A percentile compares a stretch with the other conserved stretches of the same genome.
phyloP scores from a whole-genome alignment of 2,329 filamentous ascomycete genomes.

The Coniochaeta sp. region DNA sequence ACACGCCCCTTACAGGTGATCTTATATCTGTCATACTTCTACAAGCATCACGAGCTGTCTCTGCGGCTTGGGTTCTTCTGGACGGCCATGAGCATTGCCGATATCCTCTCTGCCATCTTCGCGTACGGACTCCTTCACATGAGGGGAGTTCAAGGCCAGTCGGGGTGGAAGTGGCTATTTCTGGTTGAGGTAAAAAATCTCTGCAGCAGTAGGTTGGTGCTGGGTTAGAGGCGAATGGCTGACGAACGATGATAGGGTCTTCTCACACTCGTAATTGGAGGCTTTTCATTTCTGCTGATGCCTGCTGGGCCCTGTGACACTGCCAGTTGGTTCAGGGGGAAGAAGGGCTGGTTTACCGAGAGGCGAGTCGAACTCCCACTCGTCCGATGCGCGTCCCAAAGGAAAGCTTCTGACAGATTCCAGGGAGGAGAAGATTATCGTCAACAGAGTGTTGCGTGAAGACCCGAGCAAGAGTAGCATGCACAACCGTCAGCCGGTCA shows the following conservation, averaged over 20 bases:
- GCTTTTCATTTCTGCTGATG: conserved; percentile 48
- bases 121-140: conserved; percentile 33
- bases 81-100: conserved; percentile 31
- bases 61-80: conserved; percentile 33
- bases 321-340: conserved; percentile 44
- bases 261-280: conserved; percentile 38
- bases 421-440: conserved; percentile 51
- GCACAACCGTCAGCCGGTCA: conserved; percentile 53
- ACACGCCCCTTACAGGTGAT: conserved; percentile 18
- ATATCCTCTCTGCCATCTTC: conserved; percentile 30
- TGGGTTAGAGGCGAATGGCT: no score
- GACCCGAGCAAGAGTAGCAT: conserved; percentile 54
- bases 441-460: conserved; percentile 52
- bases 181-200: conserved; percentile 39
- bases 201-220: background rate
- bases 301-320: conserved; percentile 45
- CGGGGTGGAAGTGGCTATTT: conserved; percentile 45
- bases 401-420: background rate
- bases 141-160: conserved; percentile 25
- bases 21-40: conserved; percentile 37
- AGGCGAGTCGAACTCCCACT: conserved; percentile 17
- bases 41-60: conserved; percentile 31
- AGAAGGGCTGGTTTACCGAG: conserved; percentile 53
- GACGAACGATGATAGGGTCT: conserved; percentile 21
- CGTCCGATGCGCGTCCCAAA: background rate